Evolutionary conservation across 2,329 filamentous ascomycete genomes (phyloP), one percentile per base, ranked within the genome.

Genomic region (Epichloe hybrida): DNA sequence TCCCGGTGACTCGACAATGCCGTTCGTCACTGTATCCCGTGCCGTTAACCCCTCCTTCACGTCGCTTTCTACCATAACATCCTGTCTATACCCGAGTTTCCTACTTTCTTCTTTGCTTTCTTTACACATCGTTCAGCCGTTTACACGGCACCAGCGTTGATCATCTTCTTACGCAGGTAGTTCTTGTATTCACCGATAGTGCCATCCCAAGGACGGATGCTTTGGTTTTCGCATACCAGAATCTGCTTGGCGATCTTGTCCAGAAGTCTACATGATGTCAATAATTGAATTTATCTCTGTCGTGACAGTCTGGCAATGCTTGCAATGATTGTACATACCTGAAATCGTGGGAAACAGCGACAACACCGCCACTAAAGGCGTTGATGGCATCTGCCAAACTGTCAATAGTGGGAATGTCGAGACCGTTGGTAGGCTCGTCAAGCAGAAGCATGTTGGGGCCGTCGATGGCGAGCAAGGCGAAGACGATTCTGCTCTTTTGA

Each of bases 221-320:
- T 90, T 79, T 90, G 89, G 82, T 98, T 89, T 75, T 98, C 93
- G 72, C 94, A 98, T 51, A 98, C 93, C 73, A 98, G 83, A 71
- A 98, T 98, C 70, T 98, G 88, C 80, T 98, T 98, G 61, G 93
- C 93, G 69, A 98, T 97, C 79, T 95, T 96, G 81, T 98, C 93
- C 58, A 98, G 83, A 64, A 98, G 77, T 77, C 91, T 94, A 52
- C 38, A 4, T 12, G 5, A 21, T 13, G 48, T 61, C 57, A 65
- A 57, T 39, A n/a, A 17, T 38, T 21, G 17, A 20, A 27, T 6
- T 44, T 15, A n/a, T 48, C 34, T 43, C 7, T 17, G 20, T 41
- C 36, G 15, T n/a, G 13, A 38, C 36, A 38, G 36, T 6, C 36
- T 38, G n/a, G 15, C 31, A 31, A 31, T 1, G n/a, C n/a, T 3